Evolutionary conservation across 1,284 basidiomycete genomes (phyloP), one percentile per base, ranked within the genome.

Genomic region (Melampsora larici-populina): DNA sequence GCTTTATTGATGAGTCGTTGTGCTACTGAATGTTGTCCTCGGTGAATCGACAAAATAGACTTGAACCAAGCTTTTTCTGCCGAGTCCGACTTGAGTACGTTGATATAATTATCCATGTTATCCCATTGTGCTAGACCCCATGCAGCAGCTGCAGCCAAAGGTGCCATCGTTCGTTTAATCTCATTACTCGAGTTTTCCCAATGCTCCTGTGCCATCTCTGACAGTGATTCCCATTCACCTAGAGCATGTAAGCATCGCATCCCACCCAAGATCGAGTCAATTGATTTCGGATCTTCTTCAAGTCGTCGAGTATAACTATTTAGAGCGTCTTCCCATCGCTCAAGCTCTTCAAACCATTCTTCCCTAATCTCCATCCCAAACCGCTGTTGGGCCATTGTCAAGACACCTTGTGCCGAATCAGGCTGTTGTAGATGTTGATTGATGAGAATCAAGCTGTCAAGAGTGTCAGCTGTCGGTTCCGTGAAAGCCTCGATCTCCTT

Each of bases 91-190:
- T 92, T 93, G 93, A 99, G 97, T 2, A 92, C 92, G 8, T 89
- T 88, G 79, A 99, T 97, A 84, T 97, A 99, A 81, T 95, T 91
- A 79, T 99, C 97, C 97, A 99, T 99, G 9, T 90, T 88, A 82
- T 97, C 94, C 97, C 97, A 99, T 82, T 98, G 94, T 80, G 92
- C 91, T 78, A 97, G 85, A 6, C 94, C 94, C 96, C 97, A 99
- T 5, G 94, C 94, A 0, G 97, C 96, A 0, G 97, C 96, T 0
- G 97, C 93, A 0, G 96, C 97, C 86, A 99, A 90, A 0, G 96
- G 95, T 0, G 97, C 95, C 81, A 99, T 97, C 83, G 93, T 91
- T 78, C 91, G 89, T 71, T 92, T 90, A 80, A 95, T 91, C 67
- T 97, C 94, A 79, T 90, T 87, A 63, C 87, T 89, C 3, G 93